These are phyloP conservation scores for Clitopilus passeckerianus DNA, from an alignment of 768 basidiomycete genomes.

Conservation along the genomic window DNA sequence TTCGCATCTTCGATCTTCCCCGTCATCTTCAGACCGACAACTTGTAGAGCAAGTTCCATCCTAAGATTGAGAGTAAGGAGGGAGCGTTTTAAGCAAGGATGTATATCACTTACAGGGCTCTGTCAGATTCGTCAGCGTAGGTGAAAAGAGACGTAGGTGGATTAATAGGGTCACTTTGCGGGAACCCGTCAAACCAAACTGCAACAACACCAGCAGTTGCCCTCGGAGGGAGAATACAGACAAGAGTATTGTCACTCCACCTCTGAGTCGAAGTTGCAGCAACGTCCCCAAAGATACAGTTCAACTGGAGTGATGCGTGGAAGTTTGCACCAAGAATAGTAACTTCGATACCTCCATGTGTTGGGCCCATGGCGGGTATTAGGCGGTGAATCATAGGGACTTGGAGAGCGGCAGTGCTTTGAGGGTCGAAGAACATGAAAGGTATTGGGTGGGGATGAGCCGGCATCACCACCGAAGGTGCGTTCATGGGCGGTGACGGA, in stretches of 20 bases:
- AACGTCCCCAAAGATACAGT: constrained; percentile 83
- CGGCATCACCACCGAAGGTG: constrained; percentile 21
- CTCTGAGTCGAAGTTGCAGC: constrained; percentile 79
- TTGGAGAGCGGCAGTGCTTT: constrained; percentile 41
- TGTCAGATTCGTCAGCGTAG: constrained; percentile 87
- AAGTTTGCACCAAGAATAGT: constrained; percentile 93
- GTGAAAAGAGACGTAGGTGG: constrained; percentile 69
- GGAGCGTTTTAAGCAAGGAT: constrained; percentile 3
- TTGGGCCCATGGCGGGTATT: constrained; percentile 81
- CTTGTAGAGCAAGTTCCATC: constrained; percentile 94
- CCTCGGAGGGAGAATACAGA: constrained; percentile 86
- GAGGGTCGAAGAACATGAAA: constrained; percentile 58
- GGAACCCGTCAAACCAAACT: constrained; percentile 82
- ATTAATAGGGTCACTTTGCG: constrained; percentile 49
- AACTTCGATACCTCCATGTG: constrained; percentile 90
- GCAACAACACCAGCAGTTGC: constrained; percentile 79
- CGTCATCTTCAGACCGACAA: constrained; percentile 95
- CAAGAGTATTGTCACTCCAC: constrained; percentile 91
- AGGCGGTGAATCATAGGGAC: constrained; percentile 79
- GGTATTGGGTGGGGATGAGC: constrained; percentile 41
- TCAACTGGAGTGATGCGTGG: constrained; percentile 62
- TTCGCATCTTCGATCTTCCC: constrained; percentile 92
- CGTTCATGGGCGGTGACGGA: constrained; percentile 17
- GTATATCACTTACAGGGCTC: constrained; percentile 64
- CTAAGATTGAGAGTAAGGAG: constrained; percentile 30